Evolutionary conservation across 139 green algal species (phyloP).

Genomic region (Tetraselmis chui): DNA sequence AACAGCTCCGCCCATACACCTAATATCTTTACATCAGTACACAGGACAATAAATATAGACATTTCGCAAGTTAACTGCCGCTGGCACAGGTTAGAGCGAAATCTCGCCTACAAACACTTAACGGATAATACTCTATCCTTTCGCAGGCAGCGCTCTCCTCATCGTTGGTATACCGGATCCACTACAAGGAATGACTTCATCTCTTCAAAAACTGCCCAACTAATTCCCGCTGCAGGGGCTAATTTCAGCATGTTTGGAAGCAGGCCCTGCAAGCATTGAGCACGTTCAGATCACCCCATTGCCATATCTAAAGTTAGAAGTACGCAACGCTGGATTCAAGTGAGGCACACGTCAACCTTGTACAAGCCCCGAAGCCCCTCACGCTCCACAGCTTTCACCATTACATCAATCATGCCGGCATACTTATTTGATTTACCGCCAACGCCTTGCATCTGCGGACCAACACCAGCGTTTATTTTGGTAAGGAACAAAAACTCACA

Average conservation of each 20-base stretch:
- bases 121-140: too few relatives aligned
- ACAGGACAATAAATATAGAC: too few relatives aligned
- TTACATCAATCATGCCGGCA: conserved; percentile 68
- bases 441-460: conserved; percentile 53
- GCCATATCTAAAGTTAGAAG: neutral
- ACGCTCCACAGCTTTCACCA: conserved; percentile 49
- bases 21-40: too few relatives aligned
- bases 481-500: neutral
- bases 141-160: too few relatives aligned
- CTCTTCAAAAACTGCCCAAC: conserved; percentile 82
- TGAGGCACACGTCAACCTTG: conserved; percentile 34
- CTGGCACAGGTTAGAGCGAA: too few relatives aligned
- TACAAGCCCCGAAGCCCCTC: conserved; percentile 74
- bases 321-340: neutral
- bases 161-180: conserved; percentile 22
- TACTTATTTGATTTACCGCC: conserved; percentile 58
- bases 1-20: too few relatives aligned
- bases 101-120: too few relatives aligned
- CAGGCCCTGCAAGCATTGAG: conserved; percentile 41
- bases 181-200: conserved; percentile 65
- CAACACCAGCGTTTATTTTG: neutral
- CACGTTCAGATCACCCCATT: neutral
- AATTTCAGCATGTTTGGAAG: conserved; percentile 84
- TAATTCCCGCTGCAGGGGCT: conserved; percentile 77
- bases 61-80: too few relatives aligned